Percentiles rank a stretch among this genome's conserved stretches.
These are phyloP conservation scores for Phaeosphaeriaceae sp. DNA, from an alignment of 2,329 filamentous ascomycete species.

Conservation along the genomic window DNA sequence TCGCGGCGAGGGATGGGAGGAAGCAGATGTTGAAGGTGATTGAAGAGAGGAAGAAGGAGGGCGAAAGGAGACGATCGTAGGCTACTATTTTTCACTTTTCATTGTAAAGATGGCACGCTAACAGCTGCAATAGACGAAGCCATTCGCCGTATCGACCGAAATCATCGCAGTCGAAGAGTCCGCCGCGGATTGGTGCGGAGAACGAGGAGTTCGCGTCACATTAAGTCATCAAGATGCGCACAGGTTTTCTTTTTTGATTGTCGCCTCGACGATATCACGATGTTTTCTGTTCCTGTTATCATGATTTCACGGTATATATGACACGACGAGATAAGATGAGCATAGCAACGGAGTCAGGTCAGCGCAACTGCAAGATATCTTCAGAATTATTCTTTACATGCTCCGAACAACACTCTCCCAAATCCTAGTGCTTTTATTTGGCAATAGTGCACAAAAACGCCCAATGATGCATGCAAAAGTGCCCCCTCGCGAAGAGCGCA, in stretches of 20 bases:
- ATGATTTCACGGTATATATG: constrained; percentile 1
- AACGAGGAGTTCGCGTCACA: constrained; percentile 19
- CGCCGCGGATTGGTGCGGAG: constrained; percentile 48
- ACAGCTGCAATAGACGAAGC: constrained; percentile 33
- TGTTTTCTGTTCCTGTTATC: background rate
- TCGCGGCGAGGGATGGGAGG: constrained; percentile 79
- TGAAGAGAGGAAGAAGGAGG: constrained; percentile 84
- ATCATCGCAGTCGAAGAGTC: constrained; percentile 42
- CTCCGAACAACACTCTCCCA: no score
- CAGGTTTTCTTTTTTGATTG: background rate
- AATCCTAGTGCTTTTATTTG: no score
- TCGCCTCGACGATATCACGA: background rate
- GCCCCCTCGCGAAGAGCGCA: background rate
- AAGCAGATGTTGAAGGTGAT: constrained; percentile 94
- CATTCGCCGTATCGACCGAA: constrained; percentile 42
- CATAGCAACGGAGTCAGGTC: background rate
- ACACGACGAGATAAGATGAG: background rate
- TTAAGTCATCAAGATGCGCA: background rate
- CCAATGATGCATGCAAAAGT: background rate
- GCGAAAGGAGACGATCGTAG: constrained; percentile 81
- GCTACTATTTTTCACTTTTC: no score
- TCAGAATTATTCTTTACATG: background rate
- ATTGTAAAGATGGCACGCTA: no score
- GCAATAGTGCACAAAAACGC: background rate
- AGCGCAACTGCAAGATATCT: background rate